Evolutionary conservation across 306 rosid genomes (phyloP).

Genomic region (Cucumis hystrix): DNA sequence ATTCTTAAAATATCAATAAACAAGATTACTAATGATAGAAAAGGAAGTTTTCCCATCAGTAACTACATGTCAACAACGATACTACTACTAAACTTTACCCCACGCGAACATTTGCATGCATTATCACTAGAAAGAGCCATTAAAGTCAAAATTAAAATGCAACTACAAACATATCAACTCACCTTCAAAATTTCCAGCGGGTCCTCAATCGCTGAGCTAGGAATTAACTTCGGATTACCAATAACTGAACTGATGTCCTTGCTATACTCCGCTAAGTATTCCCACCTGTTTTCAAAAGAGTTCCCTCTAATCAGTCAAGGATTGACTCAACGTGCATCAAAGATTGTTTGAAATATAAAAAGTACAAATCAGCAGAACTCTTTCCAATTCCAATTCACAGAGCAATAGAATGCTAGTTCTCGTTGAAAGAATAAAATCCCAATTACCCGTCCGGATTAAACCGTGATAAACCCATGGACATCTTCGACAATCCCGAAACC

Average conservation of each 20-base stretch:
- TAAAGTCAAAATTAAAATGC: not conserved
- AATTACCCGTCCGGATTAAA: slow-evolving; percentile 60
- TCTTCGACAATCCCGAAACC: slow-evolving; percentile 31
- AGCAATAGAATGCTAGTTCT: not conserved
- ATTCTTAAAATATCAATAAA: slow-evolving; percentile 1
- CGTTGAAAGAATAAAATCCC: not conserved
- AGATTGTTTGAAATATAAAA: not conserved
- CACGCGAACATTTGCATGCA: not conserved
- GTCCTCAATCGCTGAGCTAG: slow-evolving; percentile 47
- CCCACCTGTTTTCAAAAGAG: slow-evolving; percentile 48
- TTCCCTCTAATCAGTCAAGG: slow-evolving; percentile 1
- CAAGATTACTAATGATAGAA: not conserved
- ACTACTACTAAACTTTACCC: not conserved
- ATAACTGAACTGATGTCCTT: slow-evolving; percentile 63
- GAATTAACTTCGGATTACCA: slow-evolving; percentile 29
- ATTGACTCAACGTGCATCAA: not conserved
- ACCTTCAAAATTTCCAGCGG: slow-evolving; percentile 44
- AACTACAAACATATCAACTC: not conserved
- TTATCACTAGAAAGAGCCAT: not conserved
- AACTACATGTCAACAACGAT: not conserved
- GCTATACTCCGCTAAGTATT: slow-evolving; percentile 76
- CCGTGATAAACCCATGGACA: slow-evolving; percentile 29
- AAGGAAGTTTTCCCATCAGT: not conserved
- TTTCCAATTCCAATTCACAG: not conserved
- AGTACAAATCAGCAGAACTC: not conserved